These are phyloP conservation scores for Yarrowia sp. DNA, from an alignment of 805 yeast species.

Conservation along the genomic window DNA sequence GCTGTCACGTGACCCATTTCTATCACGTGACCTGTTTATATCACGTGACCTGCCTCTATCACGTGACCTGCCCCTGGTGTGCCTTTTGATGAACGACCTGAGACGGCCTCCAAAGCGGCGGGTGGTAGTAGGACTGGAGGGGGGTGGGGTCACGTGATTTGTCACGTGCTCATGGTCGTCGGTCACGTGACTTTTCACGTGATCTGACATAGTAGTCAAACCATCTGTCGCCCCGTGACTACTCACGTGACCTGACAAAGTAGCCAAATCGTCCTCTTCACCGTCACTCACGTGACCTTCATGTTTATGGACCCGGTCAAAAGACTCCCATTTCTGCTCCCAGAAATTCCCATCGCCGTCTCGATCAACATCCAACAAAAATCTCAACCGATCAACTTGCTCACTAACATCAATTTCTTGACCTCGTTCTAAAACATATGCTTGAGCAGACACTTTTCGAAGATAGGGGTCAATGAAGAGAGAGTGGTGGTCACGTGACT, in stretches of 20 bases:
- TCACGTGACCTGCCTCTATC: not conserved
- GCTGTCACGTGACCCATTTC: not conserved
- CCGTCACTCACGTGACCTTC: not conserved
- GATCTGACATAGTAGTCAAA: too few species aligned
- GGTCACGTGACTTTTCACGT: too few species aligned
- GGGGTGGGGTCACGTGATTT: not conserved
- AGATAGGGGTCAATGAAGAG: slow-evolving; percentile 3
- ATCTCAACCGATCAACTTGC: slow-evolving; percentile 9
- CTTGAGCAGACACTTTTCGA: not conserved
- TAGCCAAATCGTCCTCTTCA: not conserved
- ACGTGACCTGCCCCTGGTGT: too few species aligned
- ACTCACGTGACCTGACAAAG: too few species aligned
- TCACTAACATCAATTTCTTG: slow-evolving; percentile 12
- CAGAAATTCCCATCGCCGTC: slow-evolving; percentile 16
- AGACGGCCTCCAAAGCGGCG: not conserved
- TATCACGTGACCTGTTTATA: not conserved
- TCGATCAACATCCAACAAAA: slow-evolving; percentile 18
- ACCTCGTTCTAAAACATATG: slow-evolving; percentile 2
- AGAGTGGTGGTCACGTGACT: slow-evolving; percentile 17
- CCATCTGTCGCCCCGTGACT: not conserved
- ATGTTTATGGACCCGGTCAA: not conserved
- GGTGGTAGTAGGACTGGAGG: not conserved
- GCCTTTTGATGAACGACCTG: not conserved
- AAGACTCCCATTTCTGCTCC: slow-evolving; percentile 25
- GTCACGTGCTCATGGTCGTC: not conserved